A percentile compares a stretch with the other conserved stretches of the same genome.
These are phyloP conservation scores for Sugiyamaella castrensis DNA, from an alignment of 1,139 yeast species.

Conservation along the genomic window DNA sequence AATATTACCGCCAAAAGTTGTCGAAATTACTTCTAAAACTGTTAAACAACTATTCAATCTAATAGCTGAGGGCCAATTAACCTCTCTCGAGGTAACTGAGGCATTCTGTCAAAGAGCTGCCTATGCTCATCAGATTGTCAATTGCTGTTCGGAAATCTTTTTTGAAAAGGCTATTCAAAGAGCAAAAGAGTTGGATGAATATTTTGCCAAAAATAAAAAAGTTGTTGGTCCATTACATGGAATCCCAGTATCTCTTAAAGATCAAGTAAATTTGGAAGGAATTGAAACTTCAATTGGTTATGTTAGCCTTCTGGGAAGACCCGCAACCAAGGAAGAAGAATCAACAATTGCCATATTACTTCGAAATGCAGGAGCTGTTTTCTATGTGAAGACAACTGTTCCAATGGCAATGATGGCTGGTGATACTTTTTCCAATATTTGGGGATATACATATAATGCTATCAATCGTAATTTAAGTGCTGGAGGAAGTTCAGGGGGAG, in stretches of 20 bases:
- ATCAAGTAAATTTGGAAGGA: constrained; percentile 41
- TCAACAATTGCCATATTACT: constrained; percentile 47
- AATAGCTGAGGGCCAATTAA: constrained; percentile 15
- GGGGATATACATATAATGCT: constrained; percentile 57
- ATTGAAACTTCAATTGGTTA: constrained; percentile 22
- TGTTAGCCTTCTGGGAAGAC: constrained; percentile 17
- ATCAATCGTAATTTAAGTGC: constrained; percentile 51
- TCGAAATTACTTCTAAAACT: constrained; percentile 15
- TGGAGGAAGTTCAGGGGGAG: constrained; percentile 79
- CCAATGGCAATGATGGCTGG: constrained; percentile 57
- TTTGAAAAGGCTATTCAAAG: constrained; percentile 36
- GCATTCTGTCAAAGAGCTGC: constrained; percentile 54
- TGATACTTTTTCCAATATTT: constrained; percentile 47
- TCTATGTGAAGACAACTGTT: constrained; percentile 54
- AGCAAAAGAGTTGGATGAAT: constrained; percentile 43
- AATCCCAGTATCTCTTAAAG: constrained; percentile 51
- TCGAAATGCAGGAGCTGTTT: constrained; percentile 49
- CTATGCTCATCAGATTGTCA: constrained; percentile 55
- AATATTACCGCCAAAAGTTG: constrained; percentile 12
- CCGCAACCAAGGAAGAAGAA: constrained; percentile 22
- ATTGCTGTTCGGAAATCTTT: constrained; percentile 37
- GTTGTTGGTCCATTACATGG: constrained; percentile 50
- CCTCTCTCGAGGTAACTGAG: constrained; percentile 18
- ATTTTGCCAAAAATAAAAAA: constrained; percentile 36
- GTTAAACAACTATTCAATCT: constrained; percentile 10